A percentile compares a stretch with the other conserved stretches of the same genome.
Conservation (phyloP, 208 protist species). For the Leptomonas pyrrhocoris region DNA sequence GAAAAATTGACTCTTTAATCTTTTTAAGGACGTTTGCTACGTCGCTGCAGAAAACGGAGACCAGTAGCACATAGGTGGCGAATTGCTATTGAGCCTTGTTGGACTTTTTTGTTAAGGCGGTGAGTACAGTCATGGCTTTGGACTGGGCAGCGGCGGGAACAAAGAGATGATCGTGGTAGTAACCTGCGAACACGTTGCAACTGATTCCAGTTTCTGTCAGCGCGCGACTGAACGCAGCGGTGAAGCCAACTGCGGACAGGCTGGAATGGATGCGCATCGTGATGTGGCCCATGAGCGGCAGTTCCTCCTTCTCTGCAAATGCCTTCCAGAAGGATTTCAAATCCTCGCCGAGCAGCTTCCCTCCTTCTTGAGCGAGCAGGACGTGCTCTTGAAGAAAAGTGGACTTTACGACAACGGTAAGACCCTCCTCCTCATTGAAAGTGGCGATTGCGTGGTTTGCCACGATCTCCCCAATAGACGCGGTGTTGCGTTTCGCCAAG, state of each 20-base stretch:
- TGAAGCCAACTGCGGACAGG: constrained; percentile 51
- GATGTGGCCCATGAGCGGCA: constrained; percentile 42
- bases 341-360: background rate
- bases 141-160: constrained; percentile 22
- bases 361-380: background rate
- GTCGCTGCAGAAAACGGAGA: background rate
- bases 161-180: constrained; percentile 60
- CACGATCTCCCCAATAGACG: constrained; percentile 13
- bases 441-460: constrained; percentile 21
- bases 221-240: constrained; percentile 41
- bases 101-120: constrained; percentile 3
- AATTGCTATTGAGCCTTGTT: background rate
- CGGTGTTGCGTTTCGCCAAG: constrained; percentile 11
- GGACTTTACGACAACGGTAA: constrained; percentile 38
- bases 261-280: constrained; percentile 60
- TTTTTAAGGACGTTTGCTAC: background rate
- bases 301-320: constrained; percentile 13
- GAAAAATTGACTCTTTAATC: too few relatives aligned
- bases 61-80: too few relatives aligned
- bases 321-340: constrained; percentile 15
- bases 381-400: constrained; percentile 20
- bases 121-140: constrained; percentile 27
- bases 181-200: constrained; percentile 55
- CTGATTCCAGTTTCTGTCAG: constrained; percentile 46
- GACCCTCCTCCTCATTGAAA: constrained; percentile 35